These are phyloP conservation scores for Agrocybe chaxingu DNA, from an alignment of 768 basidiomycete genomes.

Conservation along the genomic window DNA sequence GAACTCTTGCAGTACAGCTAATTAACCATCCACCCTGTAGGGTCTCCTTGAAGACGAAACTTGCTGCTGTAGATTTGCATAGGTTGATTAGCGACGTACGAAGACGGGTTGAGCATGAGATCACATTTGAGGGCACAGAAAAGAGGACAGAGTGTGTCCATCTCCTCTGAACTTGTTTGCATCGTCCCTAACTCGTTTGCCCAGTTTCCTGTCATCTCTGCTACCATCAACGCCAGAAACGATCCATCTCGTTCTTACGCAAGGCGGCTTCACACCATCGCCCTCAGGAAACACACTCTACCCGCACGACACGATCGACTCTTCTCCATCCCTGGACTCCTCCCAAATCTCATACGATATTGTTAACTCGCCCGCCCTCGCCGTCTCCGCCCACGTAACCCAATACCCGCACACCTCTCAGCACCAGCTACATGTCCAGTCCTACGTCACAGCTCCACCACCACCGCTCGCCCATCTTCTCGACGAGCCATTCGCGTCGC, in stretches of 20 bases:
- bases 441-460: conserved; percentile 12
- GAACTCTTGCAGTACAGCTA: neutral
- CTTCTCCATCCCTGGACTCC: conserved; percentile 24
- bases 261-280: conserved; percentile 47
- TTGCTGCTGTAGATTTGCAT: conserved; percentile 68
- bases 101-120: conserved; percentile 70
- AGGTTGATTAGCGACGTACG: conserved; percentile 71
- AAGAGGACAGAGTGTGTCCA: conserved; percentile 46
- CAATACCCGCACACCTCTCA: neutral
- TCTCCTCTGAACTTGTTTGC: neutral
- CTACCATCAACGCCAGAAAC: conserved; percentile 73
- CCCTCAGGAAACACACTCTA: conserved; percentile 8
- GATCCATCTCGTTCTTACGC: conserved; percentile 63
- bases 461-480: conserved; percentile 26
- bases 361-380: conserved; percentile 20
- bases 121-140: conserved; percentile 57
- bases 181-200: neutral
- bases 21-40: conserved; percentile 33
- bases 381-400: conserved; percentile 7
- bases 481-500: conserved; percentile 50
- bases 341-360: conserved; percentile 30
- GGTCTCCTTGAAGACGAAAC: conserved; percentile 77
- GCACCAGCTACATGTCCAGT: neutral
- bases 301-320: conserved; percentile 5
- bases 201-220: conserved; percentile 69